These are phyloP conservation scores for Ogataea ganodermae DNA, from an alignment of 805 yeast genomes.

Conservation along the genomic window DNA sequence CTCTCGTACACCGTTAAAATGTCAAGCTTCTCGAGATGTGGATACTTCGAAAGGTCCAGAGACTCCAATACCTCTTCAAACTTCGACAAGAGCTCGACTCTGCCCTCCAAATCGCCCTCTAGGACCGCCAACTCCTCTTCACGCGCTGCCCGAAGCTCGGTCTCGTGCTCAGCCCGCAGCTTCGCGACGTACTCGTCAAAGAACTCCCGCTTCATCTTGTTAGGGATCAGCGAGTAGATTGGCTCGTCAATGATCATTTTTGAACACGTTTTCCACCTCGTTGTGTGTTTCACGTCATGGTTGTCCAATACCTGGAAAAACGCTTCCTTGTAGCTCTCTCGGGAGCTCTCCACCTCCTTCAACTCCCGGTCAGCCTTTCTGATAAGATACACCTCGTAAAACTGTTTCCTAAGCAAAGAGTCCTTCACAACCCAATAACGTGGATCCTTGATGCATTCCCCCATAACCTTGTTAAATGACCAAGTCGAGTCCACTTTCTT, in stretches of 20 bases:
- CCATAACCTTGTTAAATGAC: slow-evolving; percentile 71
- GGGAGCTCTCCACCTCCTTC: slow-evolving; percentile 51
- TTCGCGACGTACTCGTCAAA: slow-evolving; percentile 51
- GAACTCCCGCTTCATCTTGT: slow-evolving; percentile 53
- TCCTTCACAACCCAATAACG: slow-evolving; percentile 70
- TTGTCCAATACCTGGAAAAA: slow-evolving; percentile 49
- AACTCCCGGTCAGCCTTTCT: slow-evolving; percentile 52
- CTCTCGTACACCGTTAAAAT: slow-evolving; percentile 53
- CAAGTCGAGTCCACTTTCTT: slow-evolving; percentile 68
- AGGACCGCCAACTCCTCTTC: slow-evolving; percentile 55
- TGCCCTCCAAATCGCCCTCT: slow-evolving; percentile 44
- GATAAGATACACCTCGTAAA: slow-evolving; percentile 66
- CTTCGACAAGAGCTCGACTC: slow-evolving; percentile 18
- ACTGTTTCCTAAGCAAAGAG: slow-evolving; percentile 56
- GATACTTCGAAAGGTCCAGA: slow-evolving; percentile 15
- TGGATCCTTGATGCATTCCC: slow-evolving; percentile 55
- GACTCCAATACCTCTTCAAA: slow-evolving; percentile 21
- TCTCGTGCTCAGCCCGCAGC: slow-evolving; percentile 39
- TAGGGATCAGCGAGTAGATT: slow-evolving; percentile 61
- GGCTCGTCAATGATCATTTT: slow-evolving; percentile 63
- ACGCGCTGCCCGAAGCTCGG: slow-evolving; percentile 32
- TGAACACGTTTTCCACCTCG: slow-evolving; percentile 66
- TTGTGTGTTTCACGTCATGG: slow-evolving; percentile 49
- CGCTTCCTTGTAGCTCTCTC: slow-evolving; percentile 57
- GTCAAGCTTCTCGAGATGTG: slow-evolving; percentile 55